Evolutionary conservation across 495 filamentous ascomycete genomes (phyloP).

Genomic region (Aspergillus homomorphus): DNA sequence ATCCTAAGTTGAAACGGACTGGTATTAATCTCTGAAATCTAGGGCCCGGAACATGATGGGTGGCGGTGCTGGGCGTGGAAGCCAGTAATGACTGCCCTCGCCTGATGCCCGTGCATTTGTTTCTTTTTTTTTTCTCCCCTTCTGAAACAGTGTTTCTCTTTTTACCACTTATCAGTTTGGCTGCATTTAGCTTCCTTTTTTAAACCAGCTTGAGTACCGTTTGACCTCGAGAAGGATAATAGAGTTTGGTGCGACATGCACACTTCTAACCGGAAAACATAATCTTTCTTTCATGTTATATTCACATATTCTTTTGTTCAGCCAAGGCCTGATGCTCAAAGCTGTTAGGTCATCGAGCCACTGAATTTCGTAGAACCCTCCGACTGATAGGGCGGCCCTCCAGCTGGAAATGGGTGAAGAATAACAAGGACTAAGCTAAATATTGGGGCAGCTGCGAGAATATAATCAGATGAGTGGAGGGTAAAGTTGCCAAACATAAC

Average conservation of each 20-base stretch:
- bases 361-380: not conserved
- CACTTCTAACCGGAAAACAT: not conserved
- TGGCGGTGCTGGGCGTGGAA: conserved; percentile 39
- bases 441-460: conserved; percentile 29
- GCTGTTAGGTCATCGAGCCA: not conserved
- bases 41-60: conserved; percentile 82
- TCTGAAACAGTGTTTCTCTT: not conserved
- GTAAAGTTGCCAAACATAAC: conserved; percentile 18
- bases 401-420: not conserved
- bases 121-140: not conserved
- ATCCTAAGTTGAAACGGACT: not conserved
- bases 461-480: conserved; percentile 31
- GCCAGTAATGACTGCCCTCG: conserved; percentile 12
- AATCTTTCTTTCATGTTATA: not conserved
- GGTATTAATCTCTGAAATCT: conserved; percentile 16
- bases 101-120: not conserved
- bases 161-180: not conserved
- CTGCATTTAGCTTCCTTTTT: not conserved
- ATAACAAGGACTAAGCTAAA: conserved; percentile 18
- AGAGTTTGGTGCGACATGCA: not conserved
- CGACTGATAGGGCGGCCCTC: not conserved
- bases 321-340: not conserved
- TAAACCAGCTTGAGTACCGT: not conserved
- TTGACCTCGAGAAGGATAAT: not conserved
- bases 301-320: not conserved